Conservation (phyloP, 176 grass and related monocot genomes). For the Carex kokanica region DNA sequence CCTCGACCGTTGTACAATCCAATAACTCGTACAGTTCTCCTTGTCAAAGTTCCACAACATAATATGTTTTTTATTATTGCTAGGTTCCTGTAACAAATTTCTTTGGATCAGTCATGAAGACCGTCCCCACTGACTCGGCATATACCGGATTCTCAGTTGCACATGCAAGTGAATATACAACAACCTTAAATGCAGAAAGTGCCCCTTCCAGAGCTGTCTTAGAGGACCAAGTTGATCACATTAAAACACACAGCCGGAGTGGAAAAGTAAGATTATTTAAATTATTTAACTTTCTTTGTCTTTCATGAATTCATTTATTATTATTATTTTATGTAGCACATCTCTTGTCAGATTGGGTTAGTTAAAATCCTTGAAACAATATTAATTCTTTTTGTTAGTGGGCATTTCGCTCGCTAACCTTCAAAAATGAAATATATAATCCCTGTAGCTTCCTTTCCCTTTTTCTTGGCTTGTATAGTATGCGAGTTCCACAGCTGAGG, state of each 20-base stretch:
- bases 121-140: conserved; percentile 71
- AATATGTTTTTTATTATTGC: conserved; percentile 21
- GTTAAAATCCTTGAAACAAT: not conserved
- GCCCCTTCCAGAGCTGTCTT: conserved; percentile 25
- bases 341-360: not conserved
- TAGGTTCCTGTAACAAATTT: conserved; percentile 97
- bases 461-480: not conserved
- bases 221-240: conserved; percentile 38
- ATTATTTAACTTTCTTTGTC: conserved; percentile 15
- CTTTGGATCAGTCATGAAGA: conserved; percentile 99
- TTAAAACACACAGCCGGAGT: conserved; percentile 38
- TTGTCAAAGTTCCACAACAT: not conserved
- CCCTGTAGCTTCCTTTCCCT: not conserved
- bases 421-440: no score
- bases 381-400: not conserved
- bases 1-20: not conserved
- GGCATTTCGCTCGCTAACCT: no score
- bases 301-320: conserved; percentile 11
- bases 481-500: not conserved
- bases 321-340: not conserved
- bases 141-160: conserved; percentile 57
- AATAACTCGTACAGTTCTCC: not conserved
- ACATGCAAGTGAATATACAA: conserved; percentile 25
- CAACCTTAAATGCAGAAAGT: conserved; percentile 12
- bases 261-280: conserved; percentile 36